Conservation (phyloP, 2,329 filamentous ascomycete genomes). For the Periconia digitata region DNA sequence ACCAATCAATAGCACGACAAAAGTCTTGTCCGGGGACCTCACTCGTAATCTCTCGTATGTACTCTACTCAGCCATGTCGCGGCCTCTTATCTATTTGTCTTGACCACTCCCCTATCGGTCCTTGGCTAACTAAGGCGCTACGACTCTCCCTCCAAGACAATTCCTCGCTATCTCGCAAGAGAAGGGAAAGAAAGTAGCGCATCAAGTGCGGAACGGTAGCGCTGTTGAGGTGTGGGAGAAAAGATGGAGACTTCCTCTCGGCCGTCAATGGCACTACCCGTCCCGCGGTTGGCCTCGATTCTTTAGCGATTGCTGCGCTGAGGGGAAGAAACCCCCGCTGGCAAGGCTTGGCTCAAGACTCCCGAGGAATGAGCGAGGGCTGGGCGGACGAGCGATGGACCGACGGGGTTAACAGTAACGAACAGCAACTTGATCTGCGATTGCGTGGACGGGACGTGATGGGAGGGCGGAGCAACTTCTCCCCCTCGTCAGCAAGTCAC, state of each 20-base stretch:
- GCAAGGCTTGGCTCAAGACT: not conserved
- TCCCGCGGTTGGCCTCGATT: not conserved
- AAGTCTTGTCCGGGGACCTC: no score
- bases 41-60: not conserved
- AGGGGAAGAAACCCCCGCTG: not conserved
- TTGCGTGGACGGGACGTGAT: no score
- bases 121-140: not conserved
- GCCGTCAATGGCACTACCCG: not conserved
- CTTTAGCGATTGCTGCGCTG: not conserved
- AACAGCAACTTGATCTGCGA: no score
- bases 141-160: not conserved
- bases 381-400: not conserved
- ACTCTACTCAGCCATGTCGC: not conserved
- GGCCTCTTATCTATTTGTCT: not conserved
- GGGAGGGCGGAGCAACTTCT: no score
- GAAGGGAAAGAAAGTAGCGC: no score
- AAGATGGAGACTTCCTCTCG: not conserved
- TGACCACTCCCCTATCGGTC: not conserved
- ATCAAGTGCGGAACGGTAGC: not conserved
- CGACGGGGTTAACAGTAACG: no score
- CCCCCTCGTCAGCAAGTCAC: no score
- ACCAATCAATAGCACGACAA: not conserved
- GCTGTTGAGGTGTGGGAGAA: not conserved
- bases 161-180: not conserved
- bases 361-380: not conserved